phyloP scores from a whole-genome alignment of 2,329 filamentous ascomycete genomes.

The Metarhizium humberi region DNA sequence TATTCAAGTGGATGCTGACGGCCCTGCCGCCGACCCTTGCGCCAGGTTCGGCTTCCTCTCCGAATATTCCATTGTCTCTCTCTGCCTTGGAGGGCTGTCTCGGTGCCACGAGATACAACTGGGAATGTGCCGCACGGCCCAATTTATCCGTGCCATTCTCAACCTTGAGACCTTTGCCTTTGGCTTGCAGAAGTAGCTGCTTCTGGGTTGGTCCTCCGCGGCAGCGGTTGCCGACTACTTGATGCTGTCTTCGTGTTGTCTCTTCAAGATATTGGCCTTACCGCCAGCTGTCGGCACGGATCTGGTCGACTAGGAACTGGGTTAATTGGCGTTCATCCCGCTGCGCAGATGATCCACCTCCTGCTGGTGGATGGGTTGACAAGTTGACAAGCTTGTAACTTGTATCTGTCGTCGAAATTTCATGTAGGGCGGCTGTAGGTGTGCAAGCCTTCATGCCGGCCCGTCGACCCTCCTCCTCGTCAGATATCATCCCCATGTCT shows the following conservation, averaged over 20 bases:
- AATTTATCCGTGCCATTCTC: constrained; percentile 4
- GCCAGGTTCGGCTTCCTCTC: constrained; percentile 6
- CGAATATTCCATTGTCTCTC: background rate
- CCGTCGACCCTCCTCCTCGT: constrained; percentile 2
- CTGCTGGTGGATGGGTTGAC: background rate
- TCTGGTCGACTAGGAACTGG: background rate
- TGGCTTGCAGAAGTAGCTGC: background rate
- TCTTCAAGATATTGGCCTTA: background rate
- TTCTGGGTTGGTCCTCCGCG: background rate
- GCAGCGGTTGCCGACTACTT: background rate
- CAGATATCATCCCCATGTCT: background rate
- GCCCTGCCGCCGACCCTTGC: constrained; percentile 4
- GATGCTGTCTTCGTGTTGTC: background rate
- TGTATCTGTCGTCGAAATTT: background rate
- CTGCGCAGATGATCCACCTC: constrained; percentile 2
- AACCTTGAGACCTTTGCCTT: background rate
- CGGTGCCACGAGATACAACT: background rate
- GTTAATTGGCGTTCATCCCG: constrained; percentile 5
- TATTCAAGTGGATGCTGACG: background rate
- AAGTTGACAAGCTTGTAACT: constrained; percentile 1
- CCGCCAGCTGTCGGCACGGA: background rate
- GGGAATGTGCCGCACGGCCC: constrained; percentile 3
- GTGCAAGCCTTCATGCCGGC: background rate
- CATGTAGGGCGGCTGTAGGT: background rate
- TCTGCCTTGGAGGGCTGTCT: constrained; percentile 1